Evolutionary conservation across 2,329 filamentous ascomycete species (phyloP).

Genomic region (Davidsoniella australis): DNA sequence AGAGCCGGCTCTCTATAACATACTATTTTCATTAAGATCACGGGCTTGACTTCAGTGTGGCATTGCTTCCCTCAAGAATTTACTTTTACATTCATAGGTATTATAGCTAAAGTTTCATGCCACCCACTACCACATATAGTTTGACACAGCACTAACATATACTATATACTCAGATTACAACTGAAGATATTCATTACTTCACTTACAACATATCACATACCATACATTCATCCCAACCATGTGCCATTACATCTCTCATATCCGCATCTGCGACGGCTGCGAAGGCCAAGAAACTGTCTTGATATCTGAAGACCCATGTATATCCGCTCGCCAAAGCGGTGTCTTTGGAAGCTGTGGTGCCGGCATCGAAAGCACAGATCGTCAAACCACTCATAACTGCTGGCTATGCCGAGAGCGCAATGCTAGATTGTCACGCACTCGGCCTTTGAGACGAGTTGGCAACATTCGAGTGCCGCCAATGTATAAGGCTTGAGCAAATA

Average conservation of each 20-base stretch:
- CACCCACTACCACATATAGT: too few species aligned
- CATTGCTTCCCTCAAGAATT: too few species aligned
- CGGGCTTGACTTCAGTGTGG: constrained; percentile 19
- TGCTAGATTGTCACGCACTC: constrained; percentile 6
- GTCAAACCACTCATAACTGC: constrained; percentile 19
- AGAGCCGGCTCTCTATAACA: not conserved
- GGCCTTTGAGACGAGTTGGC: constrained; percentile 8
- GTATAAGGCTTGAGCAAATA: constrained; percentile 1
- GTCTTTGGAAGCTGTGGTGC: constrained; percentile 23
- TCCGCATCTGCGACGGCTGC: constrained; percentile 21
- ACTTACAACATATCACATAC: not conserved
- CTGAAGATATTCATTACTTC: not conserved
- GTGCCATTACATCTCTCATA: constrained; percentile 24
- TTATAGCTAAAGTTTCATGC: too few species aligned
- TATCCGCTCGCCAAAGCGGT: constrained; percentile 17
- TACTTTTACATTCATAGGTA: too few species aligned
- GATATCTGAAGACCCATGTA: constrained; percentile 22
- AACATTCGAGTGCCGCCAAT: constrained; percentile 9
- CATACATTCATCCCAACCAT: constrained; percentile 17
- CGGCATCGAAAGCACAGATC: constrained; percentile 19
- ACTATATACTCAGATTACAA: not conserved
- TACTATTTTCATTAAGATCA: not conserved
- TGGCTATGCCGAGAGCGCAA: constrained; percentile 19
- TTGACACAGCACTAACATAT: too few species aligned
- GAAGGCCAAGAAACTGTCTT: constrained; percentile 21